Evolutionary conservation across 164 flowering plant species (phyloP), one percentile per base, ranked within the genome.

Genomic region (Annona cherimola): DNA sequence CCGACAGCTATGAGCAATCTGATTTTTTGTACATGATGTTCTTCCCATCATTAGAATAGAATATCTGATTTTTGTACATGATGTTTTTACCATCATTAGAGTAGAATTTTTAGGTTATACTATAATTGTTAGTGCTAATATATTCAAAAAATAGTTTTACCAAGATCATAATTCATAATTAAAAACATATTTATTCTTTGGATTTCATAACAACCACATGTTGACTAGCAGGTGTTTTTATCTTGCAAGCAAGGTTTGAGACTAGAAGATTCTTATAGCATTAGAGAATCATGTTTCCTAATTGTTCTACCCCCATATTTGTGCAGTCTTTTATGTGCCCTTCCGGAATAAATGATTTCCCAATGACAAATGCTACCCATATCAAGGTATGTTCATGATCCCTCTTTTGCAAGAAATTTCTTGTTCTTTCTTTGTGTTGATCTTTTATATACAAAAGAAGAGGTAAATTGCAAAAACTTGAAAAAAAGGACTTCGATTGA

Each of bases 251-350:
- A 59, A 64, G 46, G 41, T 55, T 73, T 63, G 12, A 62, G 40
- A 62, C 64, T 35, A 19, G 64, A 62, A 20, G 64, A 6, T 20
- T 39, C 42, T 9, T 35, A n/a, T 20, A 62, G 26, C 40, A 1
- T 11, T n/a, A 7, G 20, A 20, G 63, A 61, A 61, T 61, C 19
- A 61, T 20, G 63, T 20, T 61, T 12, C 4, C 63, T 61, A 35
- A 61, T 61, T 61, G 35, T 61, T 61, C n/a, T 18, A 68, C 69
- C 67, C 54, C 62, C 66, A 54, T 71, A 72, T 73, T 60, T 76
- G 69, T 55, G 82, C 67, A 96, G 99, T 96, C 99, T 71, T 96
- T 96, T 77, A 96, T 96, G 99, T 90, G 97, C 71, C 99, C 99
- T 72, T 96, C 99, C 11, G 99, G 99, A 72, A 96, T 96, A 81